These are phyloP conservation scores for Penicillium sp. DNA, from an alignment of 2,329 filamentous ascomycete genomes.

Conservation along the genomic window DNA sequence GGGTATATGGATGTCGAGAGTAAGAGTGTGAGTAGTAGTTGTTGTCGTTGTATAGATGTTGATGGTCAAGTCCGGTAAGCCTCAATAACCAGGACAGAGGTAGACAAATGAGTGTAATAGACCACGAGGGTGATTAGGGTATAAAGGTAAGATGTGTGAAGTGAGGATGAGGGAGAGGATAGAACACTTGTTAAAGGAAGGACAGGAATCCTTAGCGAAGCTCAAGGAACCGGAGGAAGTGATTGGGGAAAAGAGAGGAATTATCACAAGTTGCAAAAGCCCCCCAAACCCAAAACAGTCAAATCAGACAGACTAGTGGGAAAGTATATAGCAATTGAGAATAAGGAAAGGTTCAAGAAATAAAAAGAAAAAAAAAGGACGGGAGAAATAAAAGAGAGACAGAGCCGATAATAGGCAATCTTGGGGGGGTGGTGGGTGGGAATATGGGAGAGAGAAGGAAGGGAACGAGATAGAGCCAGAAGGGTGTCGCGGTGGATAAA, in stretches of 20 bases:
- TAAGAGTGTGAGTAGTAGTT: background rate
- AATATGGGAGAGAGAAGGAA: constrained; percentile 24
- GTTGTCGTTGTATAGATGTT: background rate
- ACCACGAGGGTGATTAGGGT: constrained; percentile 30
- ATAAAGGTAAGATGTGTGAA: constrained; percentile 30
- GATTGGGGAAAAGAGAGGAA: constrained; percentile 38
- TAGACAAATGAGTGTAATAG: constrained; percentile 42
- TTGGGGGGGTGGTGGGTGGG: constrained; percentile 9
- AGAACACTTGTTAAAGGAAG: constrained; percentile 37
- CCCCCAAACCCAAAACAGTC: constrained; percentile 40
- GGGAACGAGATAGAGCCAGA: constrained; percentile 33
- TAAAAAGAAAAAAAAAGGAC: constrained; percentile 38
- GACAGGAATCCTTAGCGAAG: constrained; percentile 42
- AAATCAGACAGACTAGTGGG: constrained; percentile 36
- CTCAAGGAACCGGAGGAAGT: constrained; percentile 34
- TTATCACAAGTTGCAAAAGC: constrained; percentile 27
- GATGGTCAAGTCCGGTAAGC: background rate
- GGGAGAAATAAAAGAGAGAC: constrained; percentile 43
- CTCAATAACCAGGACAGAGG: background rate
- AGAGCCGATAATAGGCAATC: constrained; percentile 35
- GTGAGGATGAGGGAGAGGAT: constrained; percentile 11
- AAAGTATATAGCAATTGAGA: constrained; percentile 33
- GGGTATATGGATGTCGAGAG: background rate
- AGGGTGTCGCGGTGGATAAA: constrained; percentile 42
- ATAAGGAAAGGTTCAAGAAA: constrained; percentile 30